Evolutionary conservation across 202 grass and related monocot genomes (phyloP), one percentile per base, ranked within the genome.

Genomic region (Cymbopogon flexuosus): DNA sequence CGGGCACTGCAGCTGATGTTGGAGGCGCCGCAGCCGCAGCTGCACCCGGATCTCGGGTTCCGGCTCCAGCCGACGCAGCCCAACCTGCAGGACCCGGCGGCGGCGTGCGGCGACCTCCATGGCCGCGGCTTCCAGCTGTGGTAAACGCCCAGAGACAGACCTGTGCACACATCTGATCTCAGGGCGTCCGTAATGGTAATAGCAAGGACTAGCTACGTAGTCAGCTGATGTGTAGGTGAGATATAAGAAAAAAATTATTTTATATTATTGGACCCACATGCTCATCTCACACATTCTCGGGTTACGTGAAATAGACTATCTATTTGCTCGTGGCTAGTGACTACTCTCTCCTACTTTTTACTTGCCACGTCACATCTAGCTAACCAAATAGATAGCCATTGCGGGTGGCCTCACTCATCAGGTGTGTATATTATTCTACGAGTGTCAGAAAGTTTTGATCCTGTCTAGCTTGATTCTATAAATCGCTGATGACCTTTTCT

Each of bases 51-150:
- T 23, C 70, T 58, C 21, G 83, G 78, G 30, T 94, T 84, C 78
- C 86, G 89, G 39, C 89, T 91, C 22, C 92, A 94, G 86, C 92
- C 92, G 2, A 89, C 83, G 51, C 92, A 94, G 62, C 92, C 92
- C 49, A 94, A 94, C 84, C 89, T 94, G 84, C 92, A 94, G 81
- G 86, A 94, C 43, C 67, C 75, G 36, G 85, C 73, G 6, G 60
- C 75, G 45, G 73, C 73, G 6, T 87, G 80, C 85, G 79, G 71
- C 69, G 70, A 51, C 81, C 68, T 89, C 86, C 88, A 85, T 13
- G 83, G 88, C 75, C 88, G 89, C 49, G 84, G 84, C 86, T 89
- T 94, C 62, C 89, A 94, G 68, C 92, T 94, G 39, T 94, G 88
- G 91, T 91, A 91, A 72, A 66, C 45, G 70, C 30, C 46, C 52